phyloP scores from a whole-genome alignment of 2,329 filamentous ascomycete species.

The Meredithiella fracta region DNA sequence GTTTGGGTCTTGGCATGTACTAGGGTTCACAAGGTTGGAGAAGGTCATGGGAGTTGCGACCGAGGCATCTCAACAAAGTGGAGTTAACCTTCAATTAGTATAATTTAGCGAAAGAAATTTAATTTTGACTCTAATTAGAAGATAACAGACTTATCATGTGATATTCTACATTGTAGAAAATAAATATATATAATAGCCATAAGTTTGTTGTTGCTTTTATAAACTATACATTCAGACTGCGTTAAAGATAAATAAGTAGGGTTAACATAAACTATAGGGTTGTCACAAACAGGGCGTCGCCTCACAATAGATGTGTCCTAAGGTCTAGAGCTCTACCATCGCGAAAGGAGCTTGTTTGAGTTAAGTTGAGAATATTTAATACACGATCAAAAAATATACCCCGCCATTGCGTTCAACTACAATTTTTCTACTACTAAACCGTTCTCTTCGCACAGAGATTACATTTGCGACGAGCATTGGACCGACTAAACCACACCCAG shows the following conservation, averaged over 20 bases:
- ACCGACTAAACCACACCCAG: no score
- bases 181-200: no score
- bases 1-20: neutral
- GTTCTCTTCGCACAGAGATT: neutral
- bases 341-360: neutral
- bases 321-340: constrained; percentile 1
- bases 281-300: neutral
- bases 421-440: neutral
- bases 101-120: no score
- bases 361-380: neutral
- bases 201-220: no score
- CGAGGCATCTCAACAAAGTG: no score
- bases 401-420: neutral
- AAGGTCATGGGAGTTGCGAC: no score
- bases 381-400: neutral
- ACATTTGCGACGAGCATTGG: no score
- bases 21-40: no score
- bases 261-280: neutral
- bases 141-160: neutral
- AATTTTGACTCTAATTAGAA: neutral
- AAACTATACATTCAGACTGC: no score
- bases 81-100: no score
- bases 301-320: constrained; percentile 14
- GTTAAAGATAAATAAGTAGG: no score
- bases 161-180: neutral